Percentiles rank a stretch among this genome's conserved stretches.
These are phyloP conservation scores for Aspergillus kassunensis DNA, from an alignment of 495 filamentous ascomycete genomes.

Conservation along the genomic window DNA sequence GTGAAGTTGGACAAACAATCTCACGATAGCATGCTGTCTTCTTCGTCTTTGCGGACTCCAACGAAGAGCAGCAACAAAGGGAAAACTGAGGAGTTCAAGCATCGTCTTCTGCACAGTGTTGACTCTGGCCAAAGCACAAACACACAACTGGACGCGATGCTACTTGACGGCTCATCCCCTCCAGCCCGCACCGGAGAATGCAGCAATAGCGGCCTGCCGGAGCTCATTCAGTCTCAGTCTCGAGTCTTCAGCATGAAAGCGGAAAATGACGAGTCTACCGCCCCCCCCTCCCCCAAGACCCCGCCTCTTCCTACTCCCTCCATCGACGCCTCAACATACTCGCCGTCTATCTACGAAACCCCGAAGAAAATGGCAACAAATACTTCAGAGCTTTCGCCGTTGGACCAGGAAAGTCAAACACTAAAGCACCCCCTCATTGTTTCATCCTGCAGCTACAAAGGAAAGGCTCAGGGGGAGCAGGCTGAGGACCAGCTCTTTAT, in stretches of 20 bases:
- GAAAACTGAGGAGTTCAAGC: constrained; percentile 2
- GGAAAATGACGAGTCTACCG: neutral
- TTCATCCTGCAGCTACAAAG: constrained; percentile 7
- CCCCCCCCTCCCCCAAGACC: neutral
- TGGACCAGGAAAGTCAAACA: neutral
- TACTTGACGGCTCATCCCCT: constrained; percentile 20
- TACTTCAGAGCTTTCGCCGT: neutral
- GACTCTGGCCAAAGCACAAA: neutral
- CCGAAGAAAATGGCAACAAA: neutral
- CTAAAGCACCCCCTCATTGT: constrained; percentile 16
- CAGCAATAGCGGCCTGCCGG: constrained; percentile 13
- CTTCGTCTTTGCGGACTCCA: neutral
- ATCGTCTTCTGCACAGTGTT: neutral
- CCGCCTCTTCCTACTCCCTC: neutral
- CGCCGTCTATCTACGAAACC: constrained; percentile 12
- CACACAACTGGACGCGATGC: constrained; percentile 4
- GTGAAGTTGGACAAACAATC: neutral
- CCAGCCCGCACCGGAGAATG: constrained; percentile 16
- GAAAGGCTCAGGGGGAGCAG: neutral
- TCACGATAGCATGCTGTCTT: constrained; percentile 1
- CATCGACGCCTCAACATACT: neutral
- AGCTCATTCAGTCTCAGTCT: constrained; percentile 6
- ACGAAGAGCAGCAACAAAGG: neutral
- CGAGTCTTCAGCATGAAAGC: constrained; percentile 14
- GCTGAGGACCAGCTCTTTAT: constrained; percentile 1